phyloP scores from a whole-genome alignment of 306 rosid species.

The Acacia crassicarpa region DNA sequence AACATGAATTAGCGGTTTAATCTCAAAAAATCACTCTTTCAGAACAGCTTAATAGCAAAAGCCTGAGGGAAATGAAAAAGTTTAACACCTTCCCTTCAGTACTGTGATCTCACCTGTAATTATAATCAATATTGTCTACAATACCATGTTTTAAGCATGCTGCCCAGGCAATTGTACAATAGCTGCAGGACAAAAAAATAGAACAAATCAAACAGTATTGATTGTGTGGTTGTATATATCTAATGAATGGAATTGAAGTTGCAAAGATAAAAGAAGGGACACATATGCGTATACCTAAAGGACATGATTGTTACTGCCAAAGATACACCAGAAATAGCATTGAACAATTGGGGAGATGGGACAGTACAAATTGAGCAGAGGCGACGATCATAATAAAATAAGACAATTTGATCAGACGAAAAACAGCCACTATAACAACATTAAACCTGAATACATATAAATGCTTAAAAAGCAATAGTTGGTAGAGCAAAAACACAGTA shows the following conservation, averaged over 20 bases:
- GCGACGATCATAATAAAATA: constrained; percentile 79
- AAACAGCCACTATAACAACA: too few relatives aligned
- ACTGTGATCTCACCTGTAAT: constrained; percentile 23
- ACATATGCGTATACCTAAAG: constrained; percentile 47
- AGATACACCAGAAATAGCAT: constrained; percentile 69
- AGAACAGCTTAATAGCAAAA: constrained; percentile 48
- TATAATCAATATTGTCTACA: not conserved
- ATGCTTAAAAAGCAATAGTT: too few relatives aligned
- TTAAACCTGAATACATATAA: too few relatives aligned
- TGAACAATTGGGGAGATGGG: constrained; percentile 85
- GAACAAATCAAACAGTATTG: not conserved
- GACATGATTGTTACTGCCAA: constrained; percentile 83
- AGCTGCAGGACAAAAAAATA: constrained; percentile 45
- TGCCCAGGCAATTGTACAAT: constrained; percentile 88
- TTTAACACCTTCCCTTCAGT: constrained; percentile 55
- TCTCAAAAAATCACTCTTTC: too few relatives aligned
- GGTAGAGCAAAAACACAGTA: too few relatives aligned
- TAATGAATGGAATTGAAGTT: not conserved
- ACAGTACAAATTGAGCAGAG: constrained; percentile 65
- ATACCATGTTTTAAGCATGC: constrained; percentile 62
- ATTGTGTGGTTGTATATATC: not conserved
- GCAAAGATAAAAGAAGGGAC: not conserved
- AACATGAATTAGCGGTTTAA: too few relatives aligned
- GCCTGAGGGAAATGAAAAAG: constrained; percentile 76
- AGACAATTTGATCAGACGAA: constrained; percentile 41